A percentile compares a stretch with the other conserved stretches of the same genome.
These are phyloP conservation scores for Fusarium sp. DNA, from an alignment of 2,329 filamentous ascomycete genomes.

Conservation along the genomic window DNA sequence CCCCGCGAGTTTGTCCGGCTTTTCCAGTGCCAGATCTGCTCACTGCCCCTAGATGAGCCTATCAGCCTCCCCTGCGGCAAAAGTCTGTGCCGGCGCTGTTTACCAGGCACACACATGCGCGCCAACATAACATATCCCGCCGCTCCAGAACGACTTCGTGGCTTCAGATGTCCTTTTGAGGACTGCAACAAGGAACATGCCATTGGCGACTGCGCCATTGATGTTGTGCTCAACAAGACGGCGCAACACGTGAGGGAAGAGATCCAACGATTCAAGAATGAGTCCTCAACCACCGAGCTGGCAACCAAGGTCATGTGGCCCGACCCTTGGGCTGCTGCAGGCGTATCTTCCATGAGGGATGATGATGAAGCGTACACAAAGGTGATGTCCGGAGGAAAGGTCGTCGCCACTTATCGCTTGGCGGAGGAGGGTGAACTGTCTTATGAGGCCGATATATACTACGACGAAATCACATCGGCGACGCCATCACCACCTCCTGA, in stretches of 20 bases:
- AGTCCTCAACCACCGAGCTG: constrained; percentile 39
- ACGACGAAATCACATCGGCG: constrained; percentile 46
- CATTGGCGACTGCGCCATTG: constrained; percentile 76
- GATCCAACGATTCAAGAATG: constrained; percentile 54
- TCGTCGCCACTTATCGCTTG: constrained; percentile 73
- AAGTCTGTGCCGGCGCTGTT: constrained; percentile 77
- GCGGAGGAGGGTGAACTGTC: constrained; percentile 69
- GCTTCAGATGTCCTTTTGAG: constrained; percentile 77
- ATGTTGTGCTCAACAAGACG: constrained; percentile 81
- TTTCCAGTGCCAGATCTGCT: constrained; percentile 81
- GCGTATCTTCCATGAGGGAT: constrained; percentile 52
- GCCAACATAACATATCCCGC: constrained; percentile 81
- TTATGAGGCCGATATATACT: constrained; percentile 65
- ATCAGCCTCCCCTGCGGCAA: constrained; percentile 84
- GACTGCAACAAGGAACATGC: constrained; percentile 78
- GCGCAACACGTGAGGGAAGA: constrained; percentile 67
- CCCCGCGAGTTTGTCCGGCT: constrained; percentile 65
- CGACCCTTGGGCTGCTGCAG: constrained; percentile 53
- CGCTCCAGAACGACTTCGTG: constrained; percentile 70
- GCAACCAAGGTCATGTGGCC: constrained; percentile 51
- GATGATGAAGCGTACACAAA: constrained; percentile 41
- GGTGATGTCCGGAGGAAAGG: constrained; percentile 63
- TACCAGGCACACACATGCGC: constrained; percentile 73
- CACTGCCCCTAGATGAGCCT: constrained; percentile 71
- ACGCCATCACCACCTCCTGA: constrained; percentile 38